These are phyloP conservation scores for Acer yangbiense DNA, from an alignment of 345 rosid genomes.

Conservation along the genomic window DNA sequence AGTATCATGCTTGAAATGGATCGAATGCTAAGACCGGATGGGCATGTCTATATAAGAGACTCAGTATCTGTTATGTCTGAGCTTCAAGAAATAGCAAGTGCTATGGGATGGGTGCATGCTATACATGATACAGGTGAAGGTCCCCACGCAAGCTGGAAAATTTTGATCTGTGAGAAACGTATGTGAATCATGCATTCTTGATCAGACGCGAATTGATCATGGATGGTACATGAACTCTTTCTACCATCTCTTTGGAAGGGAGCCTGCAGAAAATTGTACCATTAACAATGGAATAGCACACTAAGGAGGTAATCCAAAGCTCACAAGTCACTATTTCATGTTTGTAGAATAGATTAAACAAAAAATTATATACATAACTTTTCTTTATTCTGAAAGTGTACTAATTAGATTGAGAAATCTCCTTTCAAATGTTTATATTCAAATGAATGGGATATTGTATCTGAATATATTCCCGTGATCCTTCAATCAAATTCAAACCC, in stretches of 20 bases:
- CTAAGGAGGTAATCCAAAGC: no score
- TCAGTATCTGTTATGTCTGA: constrained; percentile 47
- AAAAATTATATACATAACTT: no score
- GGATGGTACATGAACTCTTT: not conserved
- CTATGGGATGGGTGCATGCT: constrained; percentile 52
- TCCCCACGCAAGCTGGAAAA: constrained; percentile 63
- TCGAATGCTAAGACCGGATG: constrained; percentile 59
- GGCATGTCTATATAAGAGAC: constrained; percentile 57
- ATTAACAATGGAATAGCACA: no score
- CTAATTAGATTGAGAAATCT: no score
- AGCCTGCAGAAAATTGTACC: no score
- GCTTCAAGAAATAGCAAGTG: constrained; percentile 47
- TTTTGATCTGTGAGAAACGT: constrained; percentile 59
- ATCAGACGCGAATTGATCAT: not conserved
- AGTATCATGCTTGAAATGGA: constrained; percentile 69
- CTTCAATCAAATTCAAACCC: no score
- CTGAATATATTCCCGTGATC: no score
- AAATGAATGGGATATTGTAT: no score
- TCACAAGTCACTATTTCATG: no score
- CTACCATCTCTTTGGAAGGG: not conserved
- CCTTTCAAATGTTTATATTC: no score
- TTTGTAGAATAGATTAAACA: no score
- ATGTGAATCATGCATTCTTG: constrained; percentile 18
- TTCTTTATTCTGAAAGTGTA: no score
- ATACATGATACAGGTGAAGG: constrained; percentile 59